phyloP scores from a whole-genome alignment of 2,329 filamentous ascomycete genomes.

The Fusarium clavum region DNA sequence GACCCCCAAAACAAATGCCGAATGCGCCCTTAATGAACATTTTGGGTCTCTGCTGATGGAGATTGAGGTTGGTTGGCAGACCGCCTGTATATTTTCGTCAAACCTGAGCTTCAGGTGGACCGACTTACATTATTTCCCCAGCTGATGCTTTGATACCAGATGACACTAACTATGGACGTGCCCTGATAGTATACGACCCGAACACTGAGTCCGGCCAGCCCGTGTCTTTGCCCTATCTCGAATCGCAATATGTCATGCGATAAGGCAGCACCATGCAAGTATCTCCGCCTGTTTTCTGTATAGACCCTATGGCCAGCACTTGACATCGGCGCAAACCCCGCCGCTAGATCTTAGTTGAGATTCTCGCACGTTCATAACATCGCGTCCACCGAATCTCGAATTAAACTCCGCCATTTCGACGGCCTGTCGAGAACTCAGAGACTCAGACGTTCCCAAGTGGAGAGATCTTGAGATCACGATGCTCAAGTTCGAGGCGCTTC shows the following conservation, averaged over 20 bases:
- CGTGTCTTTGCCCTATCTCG: not conserved
- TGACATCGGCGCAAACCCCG: not conserved
- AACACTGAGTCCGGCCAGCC: slow-evolving; percentile 7
- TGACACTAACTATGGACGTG: slow-evolving; percentile 29
- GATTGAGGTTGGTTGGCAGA: not conserved
- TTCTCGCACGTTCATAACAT: not conserved
- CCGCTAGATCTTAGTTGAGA: not conserved
- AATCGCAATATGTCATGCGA: not conserved
- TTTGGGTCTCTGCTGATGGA: not conserved
- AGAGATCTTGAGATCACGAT: not conserved
- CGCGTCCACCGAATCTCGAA: not conserved
- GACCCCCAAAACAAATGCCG: slow-evolving; percentile 23
- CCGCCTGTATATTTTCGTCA: not conserved
- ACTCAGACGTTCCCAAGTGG: not conserved
- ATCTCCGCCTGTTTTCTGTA: not conserved
- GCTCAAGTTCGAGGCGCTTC: not conserved
- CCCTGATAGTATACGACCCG: not conserved
- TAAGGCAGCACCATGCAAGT: slow-evolving; percentile 11
- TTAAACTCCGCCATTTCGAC: not conserved
- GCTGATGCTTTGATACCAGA: slow-evolving; percentile 34
- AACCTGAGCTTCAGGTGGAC: not conserved
- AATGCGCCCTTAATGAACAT: slow-evolving; percentile 1
- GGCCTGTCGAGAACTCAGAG: not conserved
- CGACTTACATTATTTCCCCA: slow-evolving; percentile 3
- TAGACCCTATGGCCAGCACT: not conserved